Percentiles rank a stretch among this genome's conserved stretches.
Evolutionary conservation across 1,284 basidiomycete genomes (phyloP).

Genomic region (Rhodotorula sp.): DNA sequence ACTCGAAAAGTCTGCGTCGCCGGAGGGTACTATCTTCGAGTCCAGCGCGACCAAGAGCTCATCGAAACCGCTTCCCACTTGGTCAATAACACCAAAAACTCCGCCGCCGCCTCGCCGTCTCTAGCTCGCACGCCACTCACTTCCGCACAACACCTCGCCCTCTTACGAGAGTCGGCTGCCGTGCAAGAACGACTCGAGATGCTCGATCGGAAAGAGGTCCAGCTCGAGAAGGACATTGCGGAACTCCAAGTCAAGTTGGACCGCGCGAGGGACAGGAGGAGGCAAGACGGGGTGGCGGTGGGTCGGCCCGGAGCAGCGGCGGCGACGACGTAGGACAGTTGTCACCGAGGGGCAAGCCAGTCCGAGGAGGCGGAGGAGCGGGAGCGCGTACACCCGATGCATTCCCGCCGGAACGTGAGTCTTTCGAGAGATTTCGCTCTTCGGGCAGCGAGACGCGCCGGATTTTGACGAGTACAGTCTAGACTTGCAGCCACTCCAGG

Average conservation of each 20-base stretch:
- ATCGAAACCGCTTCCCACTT: not conserved
- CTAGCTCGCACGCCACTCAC: not conserved
- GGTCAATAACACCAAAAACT: not conserved
- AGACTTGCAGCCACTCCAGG: no score
- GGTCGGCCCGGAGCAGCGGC: not conserved
- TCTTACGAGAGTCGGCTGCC: not conserved
- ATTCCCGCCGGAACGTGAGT: no score
- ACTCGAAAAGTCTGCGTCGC: conserved; percentile 20
- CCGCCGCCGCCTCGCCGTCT: not conserved
- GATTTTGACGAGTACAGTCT: no score
- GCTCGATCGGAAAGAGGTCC: conserved; percentile 1
- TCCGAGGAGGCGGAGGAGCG: no score
- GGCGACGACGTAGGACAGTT: not conserved
- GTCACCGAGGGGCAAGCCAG: not conserved
- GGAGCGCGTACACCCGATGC: no score
- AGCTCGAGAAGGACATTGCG: not conserved
- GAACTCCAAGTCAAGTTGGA: not conserved
- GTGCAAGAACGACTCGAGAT: conserved; percentile 5
- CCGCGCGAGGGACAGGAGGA: not conserved
- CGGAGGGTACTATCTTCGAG: conserved; percentile 30
- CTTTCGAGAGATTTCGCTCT: no score
- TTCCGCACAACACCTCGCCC: conserved; percentile 2
- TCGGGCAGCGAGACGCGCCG: no score
- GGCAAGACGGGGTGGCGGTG: no score
- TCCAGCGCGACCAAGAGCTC: not conserved